Evolutionary conservation across 2,329 filamentous ascomycete species (phyloP).

Genomic region (Coniochaeta sp.): DNA sequence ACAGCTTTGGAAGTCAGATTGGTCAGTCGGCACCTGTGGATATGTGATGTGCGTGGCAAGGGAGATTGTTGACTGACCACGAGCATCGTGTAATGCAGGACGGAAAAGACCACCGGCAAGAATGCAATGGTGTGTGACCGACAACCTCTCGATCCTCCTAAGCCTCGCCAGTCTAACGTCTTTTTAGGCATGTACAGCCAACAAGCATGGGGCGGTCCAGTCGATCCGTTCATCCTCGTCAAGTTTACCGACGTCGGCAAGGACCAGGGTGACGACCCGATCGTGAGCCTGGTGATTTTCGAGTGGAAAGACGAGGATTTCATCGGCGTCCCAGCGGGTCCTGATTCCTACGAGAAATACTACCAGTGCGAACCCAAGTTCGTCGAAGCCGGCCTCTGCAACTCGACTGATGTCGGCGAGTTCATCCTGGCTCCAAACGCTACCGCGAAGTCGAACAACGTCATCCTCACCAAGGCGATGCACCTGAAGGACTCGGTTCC

Average conservation of each 20-base stretch:
- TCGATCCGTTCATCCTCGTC: slow-evolving; percentile 83
- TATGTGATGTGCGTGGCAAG: background rate
- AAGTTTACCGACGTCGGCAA: slow-evolving; percentile 53
- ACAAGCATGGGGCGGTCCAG: slow-evolving; percentile 77
- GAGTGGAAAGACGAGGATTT: slow-evolving; percentile 84
- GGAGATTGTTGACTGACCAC: background rate
- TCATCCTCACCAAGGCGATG: slow-evolving; percentile 73
- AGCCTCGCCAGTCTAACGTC: slow-evolving; percentile 1
- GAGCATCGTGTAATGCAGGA: slow-evolving; percentile 43
- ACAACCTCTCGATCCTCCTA: background rate
- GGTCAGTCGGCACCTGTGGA: slow-evolving; percentile 28
- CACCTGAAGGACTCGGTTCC: slow-evolving; percentile 68
- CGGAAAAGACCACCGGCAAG: slow-evolving; percentile 68
- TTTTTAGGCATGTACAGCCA: slow-evolving; percentile 83
- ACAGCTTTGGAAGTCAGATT: slow-evolving; percentile 51
- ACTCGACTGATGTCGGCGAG: slow-evolving; percentile 67
- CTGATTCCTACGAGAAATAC: slow-evolving; percentile 40
- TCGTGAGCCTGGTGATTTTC: slow-evolving; percentile 82
- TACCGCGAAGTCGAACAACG: slow-evolving; percentile 58
- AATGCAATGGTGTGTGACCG: slow-evolving; percentile 55
- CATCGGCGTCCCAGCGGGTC: slow-evolving; percentile 60
- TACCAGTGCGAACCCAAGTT: slow-evolving; percentile 68
- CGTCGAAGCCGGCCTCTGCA: slow-evolving; percentile 64
- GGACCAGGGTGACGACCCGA: slow-evolving; percentile 58
- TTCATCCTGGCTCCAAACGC: slow-evolving; percentile 78